Conservation (phyloP, 1,284 basidiomycete species). For the Tremellales sp. region DNA sequence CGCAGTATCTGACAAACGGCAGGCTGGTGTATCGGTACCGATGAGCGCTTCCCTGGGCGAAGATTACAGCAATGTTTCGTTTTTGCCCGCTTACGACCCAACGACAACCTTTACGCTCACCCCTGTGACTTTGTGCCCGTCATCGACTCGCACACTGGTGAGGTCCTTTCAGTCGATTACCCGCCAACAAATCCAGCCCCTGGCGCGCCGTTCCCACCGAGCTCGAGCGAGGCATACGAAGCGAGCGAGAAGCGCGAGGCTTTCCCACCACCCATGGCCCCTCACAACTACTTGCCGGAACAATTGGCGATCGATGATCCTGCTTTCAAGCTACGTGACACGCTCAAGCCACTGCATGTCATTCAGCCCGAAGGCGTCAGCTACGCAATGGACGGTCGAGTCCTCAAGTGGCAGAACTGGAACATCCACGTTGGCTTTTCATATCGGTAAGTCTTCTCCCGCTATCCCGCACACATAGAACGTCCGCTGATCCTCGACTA, state of each 20-base stretch:
- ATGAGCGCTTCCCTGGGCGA: conserved; percentile 48
- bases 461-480: background rate
- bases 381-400: conserved; percentile 75
- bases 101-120: conserved; percentile 49
- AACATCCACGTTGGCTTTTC: conserved; percentile 36
- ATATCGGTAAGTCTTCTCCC: conserved; percentile 19
- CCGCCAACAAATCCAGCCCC: conserved; percentile 27
- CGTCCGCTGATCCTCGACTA: conserved; percentile 6
- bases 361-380: conserved; percentile 88
- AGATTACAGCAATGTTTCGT: conserved; percentile 50
- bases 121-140: conserved; percentile 50
- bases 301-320: conserved; percentile 45
- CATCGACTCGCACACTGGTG: conserved; percentile 37
- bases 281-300: conserved; percentile 50
- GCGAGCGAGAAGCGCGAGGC: conserved; percentile 32
- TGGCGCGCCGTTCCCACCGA: conserved; percentile 19
- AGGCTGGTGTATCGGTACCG: conserved; percentile 52
- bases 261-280: conserved; percentile 47
- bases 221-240: conserved; percentile 31
- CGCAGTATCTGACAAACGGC: conserved; percentile 1
- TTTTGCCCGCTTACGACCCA: conserved; percentile 46
- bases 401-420: conserved; percentile 45
- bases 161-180: conserved; percentile 49
- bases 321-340: conserved; percentile 61
- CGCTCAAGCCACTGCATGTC: conserved; percentile 79